Base-by-base conservation (phyloP, 352 stramenopile genomes). In the Pythium pyrilobum region DNA sequence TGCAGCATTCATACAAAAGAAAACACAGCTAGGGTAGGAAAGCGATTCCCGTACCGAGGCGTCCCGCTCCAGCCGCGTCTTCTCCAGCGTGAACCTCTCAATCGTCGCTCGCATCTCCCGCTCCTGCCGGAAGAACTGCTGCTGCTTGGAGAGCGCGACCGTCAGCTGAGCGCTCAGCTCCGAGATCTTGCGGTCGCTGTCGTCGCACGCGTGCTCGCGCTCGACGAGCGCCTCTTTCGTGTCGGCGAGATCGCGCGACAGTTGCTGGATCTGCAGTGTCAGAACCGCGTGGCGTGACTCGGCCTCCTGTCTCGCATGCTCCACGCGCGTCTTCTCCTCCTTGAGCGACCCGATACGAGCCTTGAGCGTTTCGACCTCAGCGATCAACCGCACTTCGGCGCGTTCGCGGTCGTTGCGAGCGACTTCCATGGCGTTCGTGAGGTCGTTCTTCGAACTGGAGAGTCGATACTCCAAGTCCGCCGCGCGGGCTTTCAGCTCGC, bases 121-220 rank as follows among this genome's bases (percentile, higher is more conserved):
- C 37, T 91, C 80, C 56, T 87, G 75, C 16, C 77, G 66, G 37
- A 87, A 83, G 29, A 85, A 76, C 23, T 87, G 77, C 27, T 91
- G 77, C 33, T 91, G 80, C 37, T 85, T 89, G 12, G 80, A 85
- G 9, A 91, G 49, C 8, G 77, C 69, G n/a, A 79, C 61, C 13
- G 75, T 83, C 4, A 91, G 61, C 46, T 91, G 80, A 1, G 72
- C 50, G 53, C 75, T 88, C 18, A 89, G 58, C 46, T 91, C 80
- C 1, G 72, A 69, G 0, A 85, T 63, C 31, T 85, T 87, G n/a
- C 77, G 58, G 34, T 91, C 80, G 20, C 70, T 77, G 34, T 91
- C 75, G 15, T 91, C 80, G 37, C 74, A 85, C 0, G 65, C 64
- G 11, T 83, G 77, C 38, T 91, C 77, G 20, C 79, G 69, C 46